A percentile compares a stretch with the other conserved stretches of the same genome.
These are phyloP conservation scores for Huntiella bhutanensis DNA, from an alignment of 2,329 filamentous ascomycete species.

Conservation along the genomic window DNA sequence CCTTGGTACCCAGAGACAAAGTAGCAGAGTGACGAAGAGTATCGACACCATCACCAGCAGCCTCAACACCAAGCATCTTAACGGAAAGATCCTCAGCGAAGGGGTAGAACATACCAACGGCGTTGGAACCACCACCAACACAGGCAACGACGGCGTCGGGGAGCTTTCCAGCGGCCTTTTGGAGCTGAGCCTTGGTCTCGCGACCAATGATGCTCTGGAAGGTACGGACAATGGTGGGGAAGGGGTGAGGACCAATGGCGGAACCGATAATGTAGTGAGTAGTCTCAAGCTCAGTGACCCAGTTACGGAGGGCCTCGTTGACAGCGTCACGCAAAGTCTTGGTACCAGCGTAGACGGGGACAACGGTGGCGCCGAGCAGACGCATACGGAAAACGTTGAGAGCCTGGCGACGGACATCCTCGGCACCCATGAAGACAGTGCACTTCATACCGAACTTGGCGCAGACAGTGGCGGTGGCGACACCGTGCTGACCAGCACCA, in stretches of 20 bases:
- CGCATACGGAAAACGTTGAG: slow-evolving; percentile 98
- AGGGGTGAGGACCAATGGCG: slow-evolving; percentile 91
- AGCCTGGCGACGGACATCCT: slow-evolving; percentile 89
- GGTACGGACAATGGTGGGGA: slow-evolving; percentile 91
- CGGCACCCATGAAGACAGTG: slow-evolving; percentile 85
- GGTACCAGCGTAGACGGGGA: slow-evolving; percentile 82
- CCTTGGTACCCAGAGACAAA: slow-evolving; percentile 67
- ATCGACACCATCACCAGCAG: slow-evolving; percentile 80
- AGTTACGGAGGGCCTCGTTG: slow-evolving; percentile 85
- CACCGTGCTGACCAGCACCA: slow-evolving; percentile 91
- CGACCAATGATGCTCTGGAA: slow-evolving; percentile 94
- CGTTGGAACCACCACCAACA: slow-evolving; percentile 88
- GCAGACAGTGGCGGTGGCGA: slow-evolving; percentile 91
- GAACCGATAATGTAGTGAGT: slow-evolving; percentile 98
- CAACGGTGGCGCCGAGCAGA: slow-evolving; percentile 76
- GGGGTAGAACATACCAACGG: slow-evolving; percentile 94
- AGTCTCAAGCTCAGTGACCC: slow-evolving; percentile 81
- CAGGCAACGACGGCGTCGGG: slow-evolving; percentile 94
- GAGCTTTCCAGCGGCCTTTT: slow-evolving; percentile 64
- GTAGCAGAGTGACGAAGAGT: slow-evolving; percentile 77
- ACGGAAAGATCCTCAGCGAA: slow-evolving; percentile 74
- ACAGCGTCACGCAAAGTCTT: slow-evolving; percentile 71
- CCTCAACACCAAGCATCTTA: slow-evolving; percentile 83
- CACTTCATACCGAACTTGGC: slow-evolving; percentile 98
- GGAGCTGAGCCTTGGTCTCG: slow-evolving; percentile 87